phyloP scores from a whole-genome alignment of 2,329 filamentous ascomycete species.

The Xylariaceae sp. region DNA sequence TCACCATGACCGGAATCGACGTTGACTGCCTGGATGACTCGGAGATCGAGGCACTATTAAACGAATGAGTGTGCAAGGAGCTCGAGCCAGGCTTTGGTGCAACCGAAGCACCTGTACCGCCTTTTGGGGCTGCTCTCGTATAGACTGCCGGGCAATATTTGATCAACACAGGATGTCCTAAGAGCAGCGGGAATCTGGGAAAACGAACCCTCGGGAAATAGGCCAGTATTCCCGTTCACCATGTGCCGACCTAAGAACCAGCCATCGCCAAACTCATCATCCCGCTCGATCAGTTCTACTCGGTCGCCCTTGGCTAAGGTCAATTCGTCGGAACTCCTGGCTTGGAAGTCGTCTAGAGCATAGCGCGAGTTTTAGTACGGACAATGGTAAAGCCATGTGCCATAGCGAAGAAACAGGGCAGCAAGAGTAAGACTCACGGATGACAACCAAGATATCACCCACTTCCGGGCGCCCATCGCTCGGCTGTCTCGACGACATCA shows the following conservation, averaged over 20 bases:
- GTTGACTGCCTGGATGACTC: slow-evolving; percentile 21
- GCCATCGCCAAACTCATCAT: slow-evolving; percentile 84
- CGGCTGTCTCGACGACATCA: slow-evolving; percentile 42
- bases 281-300: slow-evolving; percentile 76
- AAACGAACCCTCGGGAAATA: slow-evolving; percentile 74
- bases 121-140: slow-evolving; percentile 53
- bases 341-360: slow-evolving; percentile 78
- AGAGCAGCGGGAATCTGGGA: not conserved
- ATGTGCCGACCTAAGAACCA: slow-evolving; percentile 77
- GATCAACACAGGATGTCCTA: slow-evolving; percentile 9
- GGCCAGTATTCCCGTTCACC: slow-evolving; percentile 65
- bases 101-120: slow-evolving; percentile 23
- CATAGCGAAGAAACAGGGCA: not conserved
- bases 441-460: slow-evolving; percentile 64
- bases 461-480: slow-evolving; percentile 50
- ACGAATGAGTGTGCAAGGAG: slow-evolving; percentile 20
- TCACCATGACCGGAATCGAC: slow-evolving; percentile 23
- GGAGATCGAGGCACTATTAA: slow-evolving; percentile 24
- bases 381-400: not conserved
- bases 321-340: slow-evolving; percentile 88
- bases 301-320: slow-evolving; percentile 79
- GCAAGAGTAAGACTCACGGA: slow-evolving; percentile 53
- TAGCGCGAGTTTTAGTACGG: slow-evolving; percentile 4
- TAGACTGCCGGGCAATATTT: slow-evolving; percentile 45
- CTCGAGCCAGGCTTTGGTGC: slow-evolving; percentile 31